Evolutionary conservation across 2,329 filamentous ascomycete genomes (phyloP), one percentile per base, ranked within the genome.

Genomic region (Zymoseptoria ardabiliae): DNA sequence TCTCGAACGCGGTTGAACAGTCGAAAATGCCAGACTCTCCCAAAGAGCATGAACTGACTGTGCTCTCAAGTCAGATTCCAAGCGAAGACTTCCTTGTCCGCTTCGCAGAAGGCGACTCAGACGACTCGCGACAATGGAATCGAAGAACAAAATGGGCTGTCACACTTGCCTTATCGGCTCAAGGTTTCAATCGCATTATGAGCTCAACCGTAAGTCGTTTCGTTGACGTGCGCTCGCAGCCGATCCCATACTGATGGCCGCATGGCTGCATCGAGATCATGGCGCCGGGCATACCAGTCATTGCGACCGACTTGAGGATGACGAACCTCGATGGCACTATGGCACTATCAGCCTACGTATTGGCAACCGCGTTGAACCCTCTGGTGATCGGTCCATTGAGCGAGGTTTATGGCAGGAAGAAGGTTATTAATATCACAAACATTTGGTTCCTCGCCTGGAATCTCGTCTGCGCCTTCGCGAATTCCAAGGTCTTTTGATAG

Each of bases 381-480:
- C 35, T 63, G 23, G 53, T 63, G 22, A 61, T 65, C 41, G 61
- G 60, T 8, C 65, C 63, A 5, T 50, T 67, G 50, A 60, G 52
- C 50, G 81, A 83, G 60, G 70, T 81, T 0, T 82, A 78, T 55
- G 81, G 80, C 0, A 69, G 81, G 0, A 67, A 74, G 54, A 62
- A 63, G 0, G 67, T 82, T 9, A 68, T 79, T 4, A 78, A 80
- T 49, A 56, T 66, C 0, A 76, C 76, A 1, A 83, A 79, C 59
- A 41, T 80, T 1, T 76, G 78, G 73, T 83, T 84, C 66, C 68
- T 84, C 3, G 60, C 77, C 48, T 81, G 80, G 75, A 80, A 81
- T 61, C 60, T 82, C 6, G 71, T 74, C 1, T 81, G 79, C 58
- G 75, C 78, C 1, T 76, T 78, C 54, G 70, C 79, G 4, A 71